These are phyloP conservation scores for Drechslerella dactyloides DNA, from an alignment of 2,329 filamentous ascomycete species.

Conservation along the genomic window DNA sequence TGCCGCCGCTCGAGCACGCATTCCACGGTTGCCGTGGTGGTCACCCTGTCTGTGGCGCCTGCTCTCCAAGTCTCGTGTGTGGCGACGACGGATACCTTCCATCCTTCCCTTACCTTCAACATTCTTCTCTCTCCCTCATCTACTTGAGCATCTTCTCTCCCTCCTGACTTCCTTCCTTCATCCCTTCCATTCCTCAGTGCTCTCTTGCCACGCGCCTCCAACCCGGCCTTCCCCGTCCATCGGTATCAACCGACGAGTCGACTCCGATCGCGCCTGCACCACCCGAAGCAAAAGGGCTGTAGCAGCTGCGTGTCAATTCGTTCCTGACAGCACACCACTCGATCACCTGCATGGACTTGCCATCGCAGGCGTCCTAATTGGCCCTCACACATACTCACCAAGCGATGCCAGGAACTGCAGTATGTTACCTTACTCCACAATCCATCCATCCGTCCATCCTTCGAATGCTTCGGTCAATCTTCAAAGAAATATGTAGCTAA, in stretches of 20 bases:
- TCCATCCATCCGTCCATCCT: neutral
- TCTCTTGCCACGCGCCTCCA: neutral
- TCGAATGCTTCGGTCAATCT: neutral
- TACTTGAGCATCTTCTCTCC: no score
- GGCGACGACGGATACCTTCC: neutral
- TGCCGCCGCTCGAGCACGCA: neutral
- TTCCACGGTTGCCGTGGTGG: conserved; percentile 5
- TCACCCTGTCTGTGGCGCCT: neutral
- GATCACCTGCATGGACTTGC: conserved; percentile 1
- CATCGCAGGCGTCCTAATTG: conserved; percentile 1
- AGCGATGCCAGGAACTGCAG: conserved; percentile 11
- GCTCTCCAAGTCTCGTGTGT: neutral
- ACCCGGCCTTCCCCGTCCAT: neutral
- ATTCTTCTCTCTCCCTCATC: neutral
- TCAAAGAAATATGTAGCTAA: conserved; percentile 56
- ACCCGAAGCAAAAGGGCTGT: neutral
- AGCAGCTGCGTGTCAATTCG: neutral
- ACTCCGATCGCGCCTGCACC: neutral
- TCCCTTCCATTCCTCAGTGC: neutral
- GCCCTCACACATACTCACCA: neutral
- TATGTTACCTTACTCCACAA: neutral
- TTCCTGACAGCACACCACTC: neutral
- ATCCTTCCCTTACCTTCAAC: conserved; percentile 12
- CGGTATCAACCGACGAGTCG: no score
- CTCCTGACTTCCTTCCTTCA: neutral